A percentile compares a stretch with the other conserved stretches of the same genome.
Evolutionary conservation across 2,329 filamentous ascomycete genomes (phyloP).

Genomic region (Paecilomyces niveus): DNA sequence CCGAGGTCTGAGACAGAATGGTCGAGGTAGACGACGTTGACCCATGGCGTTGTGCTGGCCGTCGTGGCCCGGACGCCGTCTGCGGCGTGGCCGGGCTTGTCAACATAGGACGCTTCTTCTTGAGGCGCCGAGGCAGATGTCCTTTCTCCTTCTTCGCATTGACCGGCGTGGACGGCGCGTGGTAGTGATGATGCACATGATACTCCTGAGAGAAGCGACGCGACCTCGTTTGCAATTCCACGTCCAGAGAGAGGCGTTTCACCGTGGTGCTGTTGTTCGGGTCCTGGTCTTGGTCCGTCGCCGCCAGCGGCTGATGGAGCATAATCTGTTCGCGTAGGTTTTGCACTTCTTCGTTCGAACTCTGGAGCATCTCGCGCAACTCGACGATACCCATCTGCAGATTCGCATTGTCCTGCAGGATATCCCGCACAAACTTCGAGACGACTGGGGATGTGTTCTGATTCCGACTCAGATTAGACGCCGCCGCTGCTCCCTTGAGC

Average conservation of each 20-base stretch:
- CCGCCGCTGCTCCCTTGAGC: conserved; percentile 72
- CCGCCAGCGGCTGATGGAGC: conserved; percentile 63
- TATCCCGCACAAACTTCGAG: conserved; percentile 93
- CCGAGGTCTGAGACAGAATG: conserved; percentile 57
- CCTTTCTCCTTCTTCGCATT: conserved; percentile 49
- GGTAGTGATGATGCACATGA: conserved; percentile 93
- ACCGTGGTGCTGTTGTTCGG: conserved; percentile 9
- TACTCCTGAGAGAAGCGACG: conserved; percentile 61
- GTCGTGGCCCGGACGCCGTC: conserved; percentile 19
- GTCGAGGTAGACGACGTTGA: conserved; percentile 45
- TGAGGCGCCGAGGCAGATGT: conserved; percentile 49
- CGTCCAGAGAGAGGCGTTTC: conserved; percentile 48
- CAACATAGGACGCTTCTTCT: conserved; percentile 61
- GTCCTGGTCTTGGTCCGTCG: conserved; percentile 1
- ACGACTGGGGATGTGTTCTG: conserved; percentile 63
- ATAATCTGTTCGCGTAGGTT: conserved; percentile 72
- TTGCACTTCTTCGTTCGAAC: conserved; percentile 91
- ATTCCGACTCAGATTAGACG: conserved; percentile 55
- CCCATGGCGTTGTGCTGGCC: conserved; percentile 17
- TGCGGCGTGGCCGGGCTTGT: conserved; percentile 48
- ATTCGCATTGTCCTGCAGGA: conserved; percentile 90
- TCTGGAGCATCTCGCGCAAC: conserved; percentile 80
- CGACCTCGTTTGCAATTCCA: conserved; percentile 58
- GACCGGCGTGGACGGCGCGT: conserved; percentile 53
- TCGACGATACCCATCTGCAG: conserved; percentile 88